A percentile compares a stretch with the other conserved stretches of the same genome.
phyloP scores from a whole-genome alignment of 2,329 filamentous ascomycete species.

The Calonectria pteridis region DNA sequence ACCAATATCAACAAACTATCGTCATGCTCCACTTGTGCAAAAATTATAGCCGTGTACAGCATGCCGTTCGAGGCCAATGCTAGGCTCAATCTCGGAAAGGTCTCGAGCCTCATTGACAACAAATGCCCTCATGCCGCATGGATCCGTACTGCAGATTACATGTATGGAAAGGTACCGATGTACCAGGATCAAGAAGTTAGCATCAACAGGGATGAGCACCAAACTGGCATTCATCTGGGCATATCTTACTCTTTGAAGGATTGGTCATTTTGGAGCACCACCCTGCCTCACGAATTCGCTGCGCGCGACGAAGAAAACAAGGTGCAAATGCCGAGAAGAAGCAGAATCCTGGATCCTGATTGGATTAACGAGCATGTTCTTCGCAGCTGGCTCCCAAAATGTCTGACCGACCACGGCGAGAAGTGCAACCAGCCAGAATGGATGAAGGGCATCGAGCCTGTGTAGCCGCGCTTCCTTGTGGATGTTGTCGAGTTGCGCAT shows the following conservation, averaged over 20 bases:
- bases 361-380: neutral
- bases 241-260: neutral
- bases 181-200: neutral
- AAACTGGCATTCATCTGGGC: neutral
- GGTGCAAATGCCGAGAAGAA: neutral
- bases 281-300: neutral
- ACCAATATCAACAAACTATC: neutral
- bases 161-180: neutral
- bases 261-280: neutral
- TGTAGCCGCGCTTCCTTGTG: neutral
- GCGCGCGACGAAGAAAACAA: neutral
- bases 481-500: neutral
- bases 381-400: neutral
- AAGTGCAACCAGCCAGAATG: neutral
- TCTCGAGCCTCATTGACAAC: neutral
- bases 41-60: neutral
- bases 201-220: neutral
- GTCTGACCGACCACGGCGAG: neutral
- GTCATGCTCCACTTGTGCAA: neutral
- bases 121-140: neutral
- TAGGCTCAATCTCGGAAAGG: neutral
- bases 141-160: neutral
- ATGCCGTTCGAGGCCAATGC: neutral
- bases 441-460: neutral
- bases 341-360: neutral